phyloP scores from a whole-genome alignment of 2,329 filamentous ascomycete genomes.

The Beauveria varroae region DNA sequence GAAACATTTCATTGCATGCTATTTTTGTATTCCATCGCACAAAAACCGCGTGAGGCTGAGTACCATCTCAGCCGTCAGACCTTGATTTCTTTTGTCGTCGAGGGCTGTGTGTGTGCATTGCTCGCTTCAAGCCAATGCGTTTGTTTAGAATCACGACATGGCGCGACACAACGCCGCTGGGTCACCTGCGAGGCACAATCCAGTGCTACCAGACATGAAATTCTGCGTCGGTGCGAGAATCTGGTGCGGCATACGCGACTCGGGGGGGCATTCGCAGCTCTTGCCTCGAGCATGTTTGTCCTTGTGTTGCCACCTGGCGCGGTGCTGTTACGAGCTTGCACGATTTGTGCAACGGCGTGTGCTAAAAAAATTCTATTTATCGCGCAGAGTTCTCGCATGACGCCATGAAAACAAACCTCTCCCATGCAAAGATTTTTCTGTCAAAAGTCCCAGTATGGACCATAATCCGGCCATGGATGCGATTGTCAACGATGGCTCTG shows the following conservation, averaged over 20 bases:
- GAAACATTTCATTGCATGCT: not conserved
- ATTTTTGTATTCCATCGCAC: not conserved
- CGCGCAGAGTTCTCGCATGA: not conserved
- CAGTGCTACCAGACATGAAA: not conserved
- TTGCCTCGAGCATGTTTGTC: slow-evolving; percentile 5
- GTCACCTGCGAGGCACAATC: not conserved
- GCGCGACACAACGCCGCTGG: not conserved
- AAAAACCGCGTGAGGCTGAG: not conserved
- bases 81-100: too few relatives aligned
- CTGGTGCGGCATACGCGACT: not conserved
- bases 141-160: not conserved
- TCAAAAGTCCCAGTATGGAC: not conserved
- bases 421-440: not conserved
- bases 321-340: not conserved
- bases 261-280: not conserved
- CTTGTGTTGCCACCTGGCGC: slow-evolving; percentile 7
- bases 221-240: not conserved
- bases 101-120: not conserved
- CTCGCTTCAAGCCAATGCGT: not conserved
- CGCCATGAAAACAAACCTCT: not conserved
- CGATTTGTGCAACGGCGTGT: not conserved
- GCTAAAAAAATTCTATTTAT: not conserved
- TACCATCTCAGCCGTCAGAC: not conserved
- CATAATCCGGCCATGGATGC: not conserved
- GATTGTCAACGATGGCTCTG: not conserved